These are phyloP conservation scores for Posidonia australis DNA, from an alignment of 106 monocot species.

Conservation along the genomic window DNA sequence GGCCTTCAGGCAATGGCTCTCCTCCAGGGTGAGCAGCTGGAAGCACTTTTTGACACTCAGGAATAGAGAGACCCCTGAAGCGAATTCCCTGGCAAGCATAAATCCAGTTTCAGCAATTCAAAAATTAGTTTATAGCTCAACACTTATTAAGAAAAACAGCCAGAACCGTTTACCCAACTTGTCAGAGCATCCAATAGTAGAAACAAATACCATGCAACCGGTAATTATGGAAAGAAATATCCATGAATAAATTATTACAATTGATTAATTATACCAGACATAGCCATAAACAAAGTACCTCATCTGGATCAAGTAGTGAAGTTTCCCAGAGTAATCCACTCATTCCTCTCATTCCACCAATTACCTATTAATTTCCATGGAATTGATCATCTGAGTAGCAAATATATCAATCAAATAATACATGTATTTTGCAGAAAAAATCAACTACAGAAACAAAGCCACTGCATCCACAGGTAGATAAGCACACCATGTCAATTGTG, in stretches of 20 bases:
- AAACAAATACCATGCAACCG: not conserved
- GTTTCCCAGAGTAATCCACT: constrained; percentile 90
- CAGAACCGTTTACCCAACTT: not conserved
- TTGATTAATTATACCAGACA: not conserved
- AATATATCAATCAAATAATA: not conserved
- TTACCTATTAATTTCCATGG: constrained; percentile 33
- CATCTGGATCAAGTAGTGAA: constrained; percentile 92
- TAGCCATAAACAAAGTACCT: constrained; percentile 35
- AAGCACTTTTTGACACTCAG: constrained; percentile 89
- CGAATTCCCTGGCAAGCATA: constrained; percentile 68
- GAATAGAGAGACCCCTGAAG: constrained; percentile 94
- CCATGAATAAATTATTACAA: not conserved
- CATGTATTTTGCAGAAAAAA: not conserved
- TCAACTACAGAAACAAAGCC: not conserved
- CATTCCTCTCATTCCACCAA: constrained; percentile 99
- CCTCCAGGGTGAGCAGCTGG: constrained; percentile 67
- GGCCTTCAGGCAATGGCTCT: constrained; percentile 90
- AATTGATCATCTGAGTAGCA: not conserved
- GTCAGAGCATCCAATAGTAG: not conserved
- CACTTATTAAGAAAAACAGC: not conserved
- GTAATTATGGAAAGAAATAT: not conserved
- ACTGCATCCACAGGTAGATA: not conserved
- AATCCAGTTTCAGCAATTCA: not conserved
- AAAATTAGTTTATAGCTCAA: not conserved
- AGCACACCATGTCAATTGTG: constrained; percentile 76